Conservation (phyloP, 148 eudicot species). For the Simmondsia chinensis region DNA sequence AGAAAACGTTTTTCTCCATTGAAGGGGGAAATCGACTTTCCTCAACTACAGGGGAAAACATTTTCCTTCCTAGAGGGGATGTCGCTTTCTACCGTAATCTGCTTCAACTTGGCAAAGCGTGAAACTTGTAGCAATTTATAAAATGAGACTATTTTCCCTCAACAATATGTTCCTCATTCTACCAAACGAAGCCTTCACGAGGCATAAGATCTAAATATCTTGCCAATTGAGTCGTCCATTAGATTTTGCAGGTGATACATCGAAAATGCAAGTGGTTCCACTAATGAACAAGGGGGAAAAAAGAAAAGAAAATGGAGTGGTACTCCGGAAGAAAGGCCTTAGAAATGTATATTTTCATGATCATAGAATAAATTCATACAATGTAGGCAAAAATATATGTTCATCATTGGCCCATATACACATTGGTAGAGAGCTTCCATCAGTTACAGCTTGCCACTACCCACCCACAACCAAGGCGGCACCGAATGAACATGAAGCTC, state of each 20-base stretch:
- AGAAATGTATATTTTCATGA: background rate
- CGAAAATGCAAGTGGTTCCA: too few species aligned
- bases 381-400: slow-evolving; percentile 5
- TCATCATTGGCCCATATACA: background rate
- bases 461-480: background rate
- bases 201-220: background rate
- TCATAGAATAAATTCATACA: background rate
- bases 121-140: too few species aligned
- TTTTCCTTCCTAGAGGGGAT: too few species aligned
- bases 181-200: background rate
- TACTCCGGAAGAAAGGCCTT: background rate
- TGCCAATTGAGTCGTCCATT: background rate
- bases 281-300: too few species aligned
- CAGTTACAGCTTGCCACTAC: background rate
- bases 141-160: too few species aligned
- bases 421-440: background rate
- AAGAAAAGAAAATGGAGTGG: too few species aligned
- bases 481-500: background rate
- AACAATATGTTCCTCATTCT: background rate
- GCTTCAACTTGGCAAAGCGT: too few species aligned
- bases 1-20: too few species aligned
- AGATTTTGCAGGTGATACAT: too few species aligned
- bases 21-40: too few species aligned
- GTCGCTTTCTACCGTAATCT: too few species aligned
- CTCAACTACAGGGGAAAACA: too few species aligned